phyloP scores from a whole-genome alignment of 2,329 filamentous ascomycete genomes.

The Cercospora janseana region DNA sequence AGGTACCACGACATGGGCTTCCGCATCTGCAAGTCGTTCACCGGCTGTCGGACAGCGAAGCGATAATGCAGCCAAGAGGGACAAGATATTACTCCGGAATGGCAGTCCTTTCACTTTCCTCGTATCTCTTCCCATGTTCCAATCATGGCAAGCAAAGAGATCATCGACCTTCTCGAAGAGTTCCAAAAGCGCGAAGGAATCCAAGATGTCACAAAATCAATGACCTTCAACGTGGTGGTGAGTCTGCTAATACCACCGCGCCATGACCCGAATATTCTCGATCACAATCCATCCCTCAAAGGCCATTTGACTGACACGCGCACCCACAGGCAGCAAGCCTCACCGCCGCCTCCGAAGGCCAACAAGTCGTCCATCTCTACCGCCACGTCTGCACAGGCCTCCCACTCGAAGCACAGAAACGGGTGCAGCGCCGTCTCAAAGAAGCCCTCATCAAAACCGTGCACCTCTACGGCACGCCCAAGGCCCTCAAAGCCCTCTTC shows the following conservation, averaged over 20 bases:
- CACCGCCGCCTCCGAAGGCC: conserved; percentile 17
- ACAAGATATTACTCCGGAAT: not conserved
- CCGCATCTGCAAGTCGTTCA: not conserved
- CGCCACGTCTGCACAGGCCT: conserved; percentile 15
- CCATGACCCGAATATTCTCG: no score
- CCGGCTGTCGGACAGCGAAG: not conserved
- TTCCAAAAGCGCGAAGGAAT: conserved; percentile 10
- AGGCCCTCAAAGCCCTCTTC: conserved; percentile 16
- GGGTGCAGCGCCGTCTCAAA: conserved; percentile 20
- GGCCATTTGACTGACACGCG: not conserved
- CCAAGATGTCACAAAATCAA: conserved; percentile 5
- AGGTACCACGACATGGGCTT: not conserved
- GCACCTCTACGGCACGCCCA: conserved; percentile 14
- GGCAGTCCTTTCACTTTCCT: no score
- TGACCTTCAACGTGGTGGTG: conserved; percentile 4
- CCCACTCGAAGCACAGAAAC: conserved; percentile 13
- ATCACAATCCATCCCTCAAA: not conserved
- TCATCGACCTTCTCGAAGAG: conserved; percentile 5
- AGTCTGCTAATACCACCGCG: no score
- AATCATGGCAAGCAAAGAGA: not conserved
- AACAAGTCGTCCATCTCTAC: conserved; percentile 20
- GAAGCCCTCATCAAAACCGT: conserved; percentile 20
- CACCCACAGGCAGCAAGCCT: conserved; percentile 10
- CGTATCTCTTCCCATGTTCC: no score
- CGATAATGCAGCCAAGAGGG: not conserved